Conservation (phyloP, 2,329 filamentous ascomycete species). For the Spiromastix sp. region DNA sequence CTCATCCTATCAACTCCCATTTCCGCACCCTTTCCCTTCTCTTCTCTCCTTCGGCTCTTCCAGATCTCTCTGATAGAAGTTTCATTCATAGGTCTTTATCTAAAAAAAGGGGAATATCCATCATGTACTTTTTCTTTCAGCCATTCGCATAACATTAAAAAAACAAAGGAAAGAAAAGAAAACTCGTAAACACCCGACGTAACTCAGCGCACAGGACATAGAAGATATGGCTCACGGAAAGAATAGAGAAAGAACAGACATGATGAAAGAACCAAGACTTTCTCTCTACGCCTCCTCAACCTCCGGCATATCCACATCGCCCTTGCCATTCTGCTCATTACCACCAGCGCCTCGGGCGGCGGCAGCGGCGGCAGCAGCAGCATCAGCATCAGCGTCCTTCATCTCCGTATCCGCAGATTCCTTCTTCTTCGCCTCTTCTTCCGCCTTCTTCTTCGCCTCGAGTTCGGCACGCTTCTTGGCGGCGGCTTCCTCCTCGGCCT, state of each 20-base stretch:
- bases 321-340: neutral
- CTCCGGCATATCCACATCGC: slow-evolving; percentile 1
- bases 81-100: no score
- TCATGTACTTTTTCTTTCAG: no score
- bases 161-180: neutral
- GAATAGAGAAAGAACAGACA: neutral
- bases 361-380: no score
- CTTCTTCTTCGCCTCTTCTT: slow-evolving; percentile 45
- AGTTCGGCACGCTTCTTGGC: slow-evolving; percentile 54
- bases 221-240: neutral
- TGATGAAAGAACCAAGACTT: neutral
- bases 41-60: no score
- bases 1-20: no score
- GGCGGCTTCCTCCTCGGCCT: slow-evolving; percentile 54
- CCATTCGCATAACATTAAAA: no score
- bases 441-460: slow-evolving; percentile 68
- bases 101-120: no score
- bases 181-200: neutral
- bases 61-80: no score
- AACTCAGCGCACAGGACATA: neutral
- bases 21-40: no score
- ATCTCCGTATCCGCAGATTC: slow-evolving; percentile 45
- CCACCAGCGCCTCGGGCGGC: no score
- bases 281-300: neutral
- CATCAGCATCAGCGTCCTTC: slow-evolving; percentile 45